Conservation (phyloP, 1,284 basidiomycete genomes). For the Trichosporon asahii region DNA sequence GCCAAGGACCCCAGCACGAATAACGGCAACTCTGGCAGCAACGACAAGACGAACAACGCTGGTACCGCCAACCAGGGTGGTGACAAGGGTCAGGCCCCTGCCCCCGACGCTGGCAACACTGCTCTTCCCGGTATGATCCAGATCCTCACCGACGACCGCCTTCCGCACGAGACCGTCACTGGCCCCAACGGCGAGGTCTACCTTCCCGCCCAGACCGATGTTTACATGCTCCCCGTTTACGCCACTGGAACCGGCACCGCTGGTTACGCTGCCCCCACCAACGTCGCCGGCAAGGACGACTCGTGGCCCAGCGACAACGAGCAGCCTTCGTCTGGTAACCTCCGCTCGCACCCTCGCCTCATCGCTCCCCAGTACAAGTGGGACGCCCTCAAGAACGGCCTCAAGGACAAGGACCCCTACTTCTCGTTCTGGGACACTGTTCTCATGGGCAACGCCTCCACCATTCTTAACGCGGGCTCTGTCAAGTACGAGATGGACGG, state of each 20-base stretch:
- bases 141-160: not conserved
- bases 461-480: constrained; percentile 62
- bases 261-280: constrained; percentile 71
- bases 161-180: constrained; percentile 37
- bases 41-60: not conserved
- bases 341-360: constrained; percentile 78
- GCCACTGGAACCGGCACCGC: constrained; percentile 78
- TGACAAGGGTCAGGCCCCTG: not conserved
- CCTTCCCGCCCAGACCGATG: constrained; percentile 61
- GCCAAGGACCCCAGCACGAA: not conserved
- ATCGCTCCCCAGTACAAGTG: constrained; percentile 91
- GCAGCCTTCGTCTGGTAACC: constrained; percentile 60
- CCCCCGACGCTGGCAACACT: constrained; percentile 30
- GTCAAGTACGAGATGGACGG: constrained; percentile 76
- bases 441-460: constrained; percentile 86
- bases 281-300: constrained; percentile 57
- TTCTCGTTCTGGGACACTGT: constrained; percentile 83
- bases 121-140: constrained; percentile 29
- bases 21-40: not conserved
- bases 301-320: constrained; percentile 76
- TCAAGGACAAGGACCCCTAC: constrained; percentile 83
- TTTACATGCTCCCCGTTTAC: constrained; percentile 77
- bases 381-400: constrained; percentile 65
- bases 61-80: constrained; percentile 47
- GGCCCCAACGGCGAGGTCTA: constrained; percentile 44